A percentile compares a stretch with the other conserved stretches of the same genome.
phyloP scores from a whole-genome alignment of 2,329 filamentous ascomycete genomes.

The Aspergillus awamori region DNA sequence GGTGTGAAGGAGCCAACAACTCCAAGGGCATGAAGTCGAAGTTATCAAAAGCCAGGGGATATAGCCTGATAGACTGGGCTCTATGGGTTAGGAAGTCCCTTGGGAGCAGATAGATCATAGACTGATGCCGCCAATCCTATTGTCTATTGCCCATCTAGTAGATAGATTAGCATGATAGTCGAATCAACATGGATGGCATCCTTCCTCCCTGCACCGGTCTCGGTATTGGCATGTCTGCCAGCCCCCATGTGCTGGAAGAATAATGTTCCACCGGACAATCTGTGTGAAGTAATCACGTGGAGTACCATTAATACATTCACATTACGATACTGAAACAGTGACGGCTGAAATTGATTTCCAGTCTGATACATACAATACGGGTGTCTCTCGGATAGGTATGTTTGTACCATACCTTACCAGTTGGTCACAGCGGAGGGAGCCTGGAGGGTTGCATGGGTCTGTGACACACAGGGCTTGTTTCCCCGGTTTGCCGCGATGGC shows the following conservation, averaged over 20 bases:
- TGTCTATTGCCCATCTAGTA: no score
- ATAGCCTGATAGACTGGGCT: no score
- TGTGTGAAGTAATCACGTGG: not conserved
- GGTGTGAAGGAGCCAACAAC: no score
- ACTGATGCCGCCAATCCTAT: no score
- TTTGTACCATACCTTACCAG: not conserved
- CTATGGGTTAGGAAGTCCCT: no score
- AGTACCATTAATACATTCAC: not conserved
- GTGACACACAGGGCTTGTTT: not conserved
- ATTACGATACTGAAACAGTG: not conserved
- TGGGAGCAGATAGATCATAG: no score
- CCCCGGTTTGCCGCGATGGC: conserved; percentile 27
- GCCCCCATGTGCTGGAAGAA: not conserved
- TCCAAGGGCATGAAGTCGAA: no score
- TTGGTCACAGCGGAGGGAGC: not conserved
- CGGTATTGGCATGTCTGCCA: not conserved
- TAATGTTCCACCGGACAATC: not conserved
- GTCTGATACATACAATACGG: not conserved
- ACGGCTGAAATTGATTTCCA: not conserved
- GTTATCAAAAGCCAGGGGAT: no score
- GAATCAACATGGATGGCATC: no score
- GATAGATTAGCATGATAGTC: no score
- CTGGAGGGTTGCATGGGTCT: not conserved
- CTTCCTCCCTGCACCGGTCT: no score
- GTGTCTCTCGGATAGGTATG: not conserved